Base-by-base conservation (phyloP, 768 basidiomycete genomes). In the Lyophyllum shimeji region DNA sequence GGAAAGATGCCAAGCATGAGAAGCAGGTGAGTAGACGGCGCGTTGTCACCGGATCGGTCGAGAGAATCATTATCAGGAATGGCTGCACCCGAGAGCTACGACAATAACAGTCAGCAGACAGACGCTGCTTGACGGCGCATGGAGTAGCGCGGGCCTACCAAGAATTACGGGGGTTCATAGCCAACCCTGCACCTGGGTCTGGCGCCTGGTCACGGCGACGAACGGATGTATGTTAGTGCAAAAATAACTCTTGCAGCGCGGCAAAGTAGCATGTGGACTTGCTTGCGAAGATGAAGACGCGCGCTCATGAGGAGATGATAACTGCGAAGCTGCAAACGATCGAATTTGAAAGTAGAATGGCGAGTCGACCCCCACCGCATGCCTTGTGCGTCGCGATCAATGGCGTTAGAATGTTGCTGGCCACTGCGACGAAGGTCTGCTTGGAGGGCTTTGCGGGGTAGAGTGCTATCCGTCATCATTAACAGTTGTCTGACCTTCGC, bases 1-100 rank as follows among this genome's bases (percentile, higher is more conserved):
- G 42, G n/a, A 39, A 20, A 31, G 25, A 52, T 52, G 51, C 51
- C 51, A 52, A 52, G 51, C 18, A 52, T 9, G 44, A 52, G 3
- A 40, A 29, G 51, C 44, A 52, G 51, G 27, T 20, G 23, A 39
- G 31, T 21, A 49, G 48, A 37, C 48, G 37, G 33, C 31, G 34
- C 48, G 18, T 23, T 13, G 33, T 18, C 18, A 18, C 48, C 33
- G 20, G 31, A 37, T 4, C 23, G 17, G 15, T 17, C 11, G 5
- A 7, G 15, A 24, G n/a, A 44, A 18, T 18, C 15, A 40, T 7
- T 40, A 7, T n/a, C 23, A 12, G 24, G 23, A 1, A 27, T 24
- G 24, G 12, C 45, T 46, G 45, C 23, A n/a, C 25, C 27, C 46
- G 25, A 46, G 27, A 17, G n/a, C 6, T 7, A 29, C 24, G 6